These are phyloP conservation scores for Kodamaea restingae DNA, from an alignment of 805 yeast genomes.

Conservation along the genomic window DNA sequence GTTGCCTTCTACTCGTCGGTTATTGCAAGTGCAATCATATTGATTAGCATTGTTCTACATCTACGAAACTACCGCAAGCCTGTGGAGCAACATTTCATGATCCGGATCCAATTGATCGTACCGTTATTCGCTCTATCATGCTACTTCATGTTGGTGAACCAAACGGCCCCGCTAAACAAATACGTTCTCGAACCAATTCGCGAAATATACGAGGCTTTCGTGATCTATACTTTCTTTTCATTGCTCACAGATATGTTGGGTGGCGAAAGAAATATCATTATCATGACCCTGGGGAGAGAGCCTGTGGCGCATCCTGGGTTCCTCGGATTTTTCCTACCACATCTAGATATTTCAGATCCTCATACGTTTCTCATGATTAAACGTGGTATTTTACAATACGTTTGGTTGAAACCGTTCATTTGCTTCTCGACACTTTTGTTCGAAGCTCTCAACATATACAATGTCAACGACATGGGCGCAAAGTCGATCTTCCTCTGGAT, in stretches of 20 bases:
- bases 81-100: conserved; percentile 75
- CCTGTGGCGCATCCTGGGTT: conserved; percentile 68
- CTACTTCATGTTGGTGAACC: conserved; percentile 50
- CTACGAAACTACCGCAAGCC: conserved; percentile 78
- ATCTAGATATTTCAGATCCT: conserved; percentile 84
- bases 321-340: conserved; percentile 45
- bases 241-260: conserved; percentile 80
- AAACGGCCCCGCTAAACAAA: conserved; percentile 35
- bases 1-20: conserved; percentile 19
- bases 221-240: conserved; percentile 87
- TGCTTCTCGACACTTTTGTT: conserved; percentile 51
- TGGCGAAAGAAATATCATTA: conserved; percentile 84
- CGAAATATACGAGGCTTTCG: conserved; percentile 94
- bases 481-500: conserved; percentile 58
- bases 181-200: conserved; percentile 65
- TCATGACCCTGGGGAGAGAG: conserved; percentile 61
- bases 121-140: conserved; percentile 79
- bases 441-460: conserved; percentile 46
- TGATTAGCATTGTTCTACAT: conserved; percentile 28
- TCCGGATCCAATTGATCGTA: conserved; percentile 75
- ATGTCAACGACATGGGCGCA: conserved; percentile 46
- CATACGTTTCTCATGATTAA: conserved; percentile 70
- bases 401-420: conserved; percentile 89
- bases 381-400: conserved; percentile 86
- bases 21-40: conserved; percentile 21